phyloP scores from a whole-genome alignment of 2,329 filamentous ascomycete species.

The Aureobasidium sp. region DNA sequence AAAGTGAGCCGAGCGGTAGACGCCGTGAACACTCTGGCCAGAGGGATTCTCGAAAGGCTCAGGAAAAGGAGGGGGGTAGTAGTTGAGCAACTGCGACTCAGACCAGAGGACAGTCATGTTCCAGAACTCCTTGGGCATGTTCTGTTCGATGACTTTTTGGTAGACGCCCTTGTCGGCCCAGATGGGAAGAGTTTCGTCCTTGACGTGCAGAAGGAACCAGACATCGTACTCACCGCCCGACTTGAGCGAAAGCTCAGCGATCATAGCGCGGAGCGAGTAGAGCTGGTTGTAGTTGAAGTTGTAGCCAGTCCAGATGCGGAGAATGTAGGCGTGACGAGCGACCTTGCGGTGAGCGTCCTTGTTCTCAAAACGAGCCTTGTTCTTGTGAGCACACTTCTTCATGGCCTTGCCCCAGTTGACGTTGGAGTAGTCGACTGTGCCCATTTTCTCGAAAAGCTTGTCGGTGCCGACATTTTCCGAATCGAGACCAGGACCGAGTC shows the following conservation, averaged over 20 bases:
- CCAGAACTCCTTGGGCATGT: constrained; percentile 75
- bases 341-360: constrained; percentile 33
- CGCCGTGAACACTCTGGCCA: constrained; percentile 67
- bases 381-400: constrained; percentile 43
- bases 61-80: constrained; percentile 83
- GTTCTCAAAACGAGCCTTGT: constrained; percentile 40
- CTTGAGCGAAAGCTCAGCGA: constrained; percentile 71
- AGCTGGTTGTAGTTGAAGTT: constrained; percentile 72
- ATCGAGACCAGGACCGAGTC: constrained; percentile 42
- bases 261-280: constrained; percentile 73
- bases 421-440: constrained; percentile 41
- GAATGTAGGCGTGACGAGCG: constrained; percentile 69
- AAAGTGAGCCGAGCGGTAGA: constrained; percentile 62
- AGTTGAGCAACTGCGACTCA: constrained; percentile 81
- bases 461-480: constrained; percentile 40
- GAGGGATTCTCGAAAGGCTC: constrained; percentile 61
- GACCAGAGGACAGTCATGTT: constrained; percentile 90
- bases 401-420: constrained; percentile 44
- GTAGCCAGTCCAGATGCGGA: constrained; percentile 79
- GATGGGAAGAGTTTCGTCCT: constrained; percentile 66
- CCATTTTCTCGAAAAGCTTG: constrained; percentile 45
- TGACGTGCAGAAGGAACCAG: constrained; percentile 78
- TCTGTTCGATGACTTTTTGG: constrained; percentile 58
- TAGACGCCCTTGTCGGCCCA: constrained; percentile 70
- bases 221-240: constrained; percentile 84